Percentiles rank a stretch among this genome's conserved stretches.
phyloP scores from a whole-genome alignment of 2,329 filamentous ascomycete genomes.

The Colletotrichum liriopes region DNA sequence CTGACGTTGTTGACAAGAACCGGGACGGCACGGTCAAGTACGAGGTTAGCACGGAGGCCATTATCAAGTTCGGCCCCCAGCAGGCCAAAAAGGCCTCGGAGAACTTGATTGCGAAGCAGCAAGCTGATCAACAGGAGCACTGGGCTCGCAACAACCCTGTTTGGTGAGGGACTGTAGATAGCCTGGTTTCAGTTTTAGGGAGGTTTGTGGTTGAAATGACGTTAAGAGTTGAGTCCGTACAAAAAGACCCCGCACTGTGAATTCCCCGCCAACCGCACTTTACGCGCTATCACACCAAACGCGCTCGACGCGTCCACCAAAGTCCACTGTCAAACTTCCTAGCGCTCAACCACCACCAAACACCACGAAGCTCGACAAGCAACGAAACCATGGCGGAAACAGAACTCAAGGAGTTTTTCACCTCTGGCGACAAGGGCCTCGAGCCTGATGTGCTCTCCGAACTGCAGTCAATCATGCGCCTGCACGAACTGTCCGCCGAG shows the following conservation, averaged over 20 bases:
- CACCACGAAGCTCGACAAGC: constrained; percentile 4
- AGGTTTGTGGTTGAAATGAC: background rate
- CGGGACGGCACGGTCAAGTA: constrained; percentile 55
- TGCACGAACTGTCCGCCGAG: constrained; percentile 85
- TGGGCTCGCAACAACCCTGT: constrained; percentile 22
- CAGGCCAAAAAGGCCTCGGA: constrained; percentile 19
- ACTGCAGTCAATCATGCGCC: constrained; percentile 86
- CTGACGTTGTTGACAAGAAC: constrained; percentile 53
- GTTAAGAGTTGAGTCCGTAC: no score
- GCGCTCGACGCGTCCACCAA: constrained; percentile 30
- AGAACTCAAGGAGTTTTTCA: constrained; percentile 69
- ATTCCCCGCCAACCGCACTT: constrained; percentile 29
- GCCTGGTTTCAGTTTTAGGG: background rate
- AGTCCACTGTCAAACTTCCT: constrained; percentile 19
- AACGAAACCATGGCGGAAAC: constrained; percentile 44
- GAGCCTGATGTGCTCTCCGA: constrained; percentile 85
- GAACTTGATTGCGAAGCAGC: constrained; percentile 21
- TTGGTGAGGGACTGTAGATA: constrained; percentile 15
- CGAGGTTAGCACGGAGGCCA: constrained; percentile 44
- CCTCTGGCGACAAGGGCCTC: constrained; percentile 70
- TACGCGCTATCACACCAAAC: constrained; percentile 30
- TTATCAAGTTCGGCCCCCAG: constrained; percentile 32
- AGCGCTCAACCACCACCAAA: constrained; percentile 6
- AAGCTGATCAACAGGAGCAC: constrained; percentile 23
- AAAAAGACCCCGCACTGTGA: no score